phyloP scores from a whole-genome alignment of 805 yeast species.

The Maudiozyma serrabonitensis region DNA sequence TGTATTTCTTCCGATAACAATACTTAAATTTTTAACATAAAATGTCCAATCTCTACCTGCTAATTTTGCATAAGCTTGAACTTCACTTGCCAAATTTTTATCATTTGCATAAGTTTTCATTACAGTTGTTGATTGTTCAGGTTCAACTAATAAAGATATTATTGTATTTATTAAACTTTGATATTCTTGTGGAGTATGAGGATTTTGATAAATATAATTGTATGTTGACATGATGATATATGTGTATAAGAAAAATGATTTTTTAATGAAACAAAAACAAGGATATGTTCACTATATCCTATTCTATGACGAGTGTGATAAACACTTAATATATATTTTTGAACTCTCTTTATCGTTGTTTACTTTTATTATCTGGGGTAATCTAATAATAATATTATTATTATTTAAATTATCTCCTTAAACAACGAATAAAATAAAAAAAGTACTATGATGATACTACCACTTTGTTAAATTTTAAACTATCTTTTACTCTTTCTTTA shows the following conservation, averaged over 20 bases:
- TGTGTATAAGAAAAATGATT: background rate
- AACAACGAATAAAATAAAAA: no score
- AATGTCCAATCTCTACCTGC: constrained; percentile 92
- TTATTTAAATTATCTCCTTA: no score
- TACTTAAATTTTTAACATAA: constrained; percentile 69
- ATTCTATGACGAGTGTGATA: no score
- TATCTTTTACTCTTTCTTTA: no score
- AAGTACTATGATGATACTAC: no score
- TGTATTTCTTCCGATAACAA: constrained; percentile 83
- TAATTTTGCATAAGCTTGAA: constrained; percentile 96
- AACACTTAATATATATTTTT: no score
- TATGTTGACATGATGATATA: background rate
- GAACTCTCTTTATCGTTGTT: no score
- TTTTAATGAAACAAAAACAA: no score
- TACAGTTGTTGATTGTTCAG: constrained; percentile 70
- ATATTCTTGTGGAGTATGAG: constrained; percentile 19
- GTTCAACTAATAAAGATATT: constrained; percentile 56
- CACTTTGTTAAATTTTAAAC: no score
- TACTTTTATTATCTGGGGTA: no score
- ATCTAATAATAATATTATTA: no score
- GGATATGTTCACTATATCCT: no score
- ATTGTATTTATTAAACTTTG: constrained; percentile 65
- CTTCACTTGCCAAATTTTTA: constrained; percentile 52
- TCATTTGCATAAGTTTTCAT: constrained; percentile 66
- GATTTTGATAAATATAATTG: background rate